Conservation (phyloP, 2,329 filamentous ascomycete species). For the Beauveria sp. region DNA sequence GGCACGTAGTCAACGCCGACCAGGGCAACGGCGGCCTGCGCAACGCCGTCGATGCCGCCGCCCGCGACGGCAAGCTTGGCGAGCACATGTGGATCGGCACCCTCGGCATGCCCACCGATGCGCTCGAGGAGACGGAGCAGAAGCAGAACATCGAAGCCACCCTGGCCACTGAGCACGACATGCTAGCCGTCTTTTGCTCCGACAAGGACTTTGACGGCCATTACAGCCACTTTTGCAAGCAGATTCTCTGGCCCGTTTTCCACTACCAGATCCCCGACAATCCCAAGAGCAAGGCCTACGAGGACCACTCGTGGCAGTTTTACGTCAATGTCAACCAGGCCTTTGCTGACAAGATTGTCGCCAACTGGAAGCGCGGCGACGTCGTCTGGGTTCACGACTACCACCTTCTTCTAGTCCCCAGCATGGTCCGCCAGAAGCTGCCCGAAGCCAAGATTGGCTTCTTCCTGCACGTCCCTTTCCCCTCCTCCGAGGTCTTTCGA, state of each 20-base stretch:
- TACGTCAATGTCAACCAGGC: slow-evolving; percentile 89
- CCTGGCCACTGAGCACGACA: slow-evolving; percentile 73
- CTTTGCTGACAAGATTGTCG: slow-evolving; percentile 83
- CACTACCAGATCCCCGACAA: slow-evolving; percentile 98
- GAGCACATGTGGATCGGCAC: slow-evolving; percentile 90
- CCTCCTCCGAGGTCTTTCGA: slow-evolving; percentile 91
- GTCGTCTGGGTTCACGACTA: slow-evolving; percentile 96
- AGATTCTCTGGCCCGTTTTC: slow-evolving; percentile 95
- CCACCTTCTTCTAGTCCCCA: slow-evolving; percentile 80
- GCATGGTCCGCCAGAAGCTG: slow-evolving; percentile 81
- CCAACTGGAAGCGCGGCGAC: slow-evolving; percentile 89
- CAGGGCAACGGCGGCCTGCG: slow-evolving; percentile 89
- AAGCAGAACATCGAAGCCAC: slow-evolving; percentile 78
- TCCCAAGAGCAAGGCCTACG: slow-evolving; percentile 95
- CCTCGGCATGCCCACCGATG: slow-evolving; percentile 88
- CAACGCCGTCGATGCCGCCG: slow-evolving; percentile 76
- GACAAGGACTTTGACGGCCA: slow-evolving; percentile 93
- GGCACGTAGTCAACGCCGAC: slow-evolving; percentile 76
- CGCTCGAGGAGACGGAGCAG: slow-evolving; percentile 62
- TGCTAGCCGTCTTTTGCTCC: slow-evolving; percentile 74
- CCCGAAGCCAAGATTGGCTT: slow-evolving; percentile 94
- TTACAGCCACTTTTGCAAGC: slow-evolving; percentile 95
- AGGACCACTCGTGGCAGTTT: slow-evolving; percentile 94
- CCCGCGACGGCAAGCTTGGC: slow-evolving; percentile 57
- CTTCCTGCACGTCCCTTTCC: slow-evolving; percentile 91